Base-by-base conservation (phyloP, 306 rosid genomes). In the Malus fusca region DNA sequence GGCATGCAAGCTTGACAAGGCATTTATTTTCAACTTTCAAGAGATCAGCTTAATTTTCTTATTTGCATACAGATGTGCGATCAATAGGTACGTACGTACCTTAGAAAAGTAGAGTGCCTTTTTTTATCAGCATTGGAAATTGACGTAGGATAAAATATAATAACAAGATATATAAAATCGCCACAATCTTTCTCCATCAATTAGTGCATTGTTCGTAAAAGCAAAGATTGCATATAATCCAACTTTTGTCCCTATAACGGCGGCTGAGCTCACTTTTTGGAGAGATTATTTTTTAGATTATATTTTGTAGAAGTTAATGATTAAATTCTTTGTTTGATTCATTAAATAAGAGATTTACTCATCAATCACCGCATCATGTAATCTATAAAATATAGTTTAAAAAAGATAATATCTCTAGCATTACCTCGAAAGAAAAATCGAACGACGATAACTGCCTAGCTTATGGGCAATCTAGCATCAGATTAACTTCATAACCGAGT, bases 191-290 rank as follows among this genome's bases (percentile, higher is more conserved):
- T 74, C 25, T 42, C 40, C 56, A 8, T 74, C 33, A 11, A 44
- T 69, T 72, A 77, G 75, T 75, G 79, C 70, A 64, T 74, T 68
- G 43, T 65, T 70, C 56, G 66, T 64, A 35, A 72, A 69, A 70
- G 53, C 74, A 75, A 70, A 66, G 44, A 61, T 61, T 58, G 23
- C 37, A 26, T 73, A 30, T 35, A 56, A 33, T 58, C 66, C 7
- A n/a, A 25, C 25, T 12, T 51, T 69, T 26, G 35, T 48, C 31
- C 58, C 30, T 17, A 3, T 80, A 82, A 78, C 82, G 82, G 78
- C 81, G 85, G 88, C 89, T 87, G 90, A 83, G 82, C 80, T 85
- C 89, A 77, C 66, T 75, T 70, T 74, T 77, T 74, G 82, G 3
- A 5, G 1, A 40, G 10, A 40, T 40, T 8, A 2, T 40, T 40